Conservation (phyloP, 176 grass and related monocot genomes). For the Oryza rufipogon region DNA sequence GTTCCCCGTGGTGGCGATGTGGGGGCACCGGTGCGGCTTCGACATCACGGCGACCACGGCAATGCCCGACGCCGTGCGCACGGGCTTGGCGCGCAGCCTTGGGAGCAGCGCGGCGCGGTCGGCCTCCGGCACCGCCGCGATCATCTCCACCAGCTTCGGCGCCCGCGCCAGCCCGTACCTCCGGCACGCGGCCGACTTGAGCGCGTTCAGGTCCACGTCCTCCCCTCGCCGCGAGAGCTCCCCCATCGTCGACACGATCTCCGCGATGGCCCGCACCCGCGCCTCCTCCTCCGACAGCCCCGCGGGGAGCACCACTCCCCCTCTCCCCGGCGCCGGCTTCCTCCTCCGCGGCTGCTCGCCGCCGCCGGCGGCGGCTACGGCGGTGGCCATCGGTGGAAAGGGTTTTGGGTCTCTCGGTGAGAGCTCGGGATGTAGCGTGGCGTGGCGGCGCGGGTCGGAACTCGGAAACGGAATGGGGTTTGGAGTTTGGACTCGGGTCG, state of each 20-base stretch:
- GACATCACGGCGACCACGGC: constrained; percentile 99
- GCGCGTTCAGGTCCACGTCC: constrained; percentile 93
- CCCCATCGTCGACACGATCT: constrained; percentile 96
- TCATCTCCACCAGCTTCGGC: constrained; percentile 97
- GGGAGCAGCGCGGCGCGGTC: constrained; percentile 86
- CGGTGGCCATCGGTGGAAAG: constrained; percentile 34
- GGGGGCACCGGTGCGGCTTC: constrained; percentile 94
- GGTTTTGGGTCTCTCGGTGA: constrained; percentile 33
- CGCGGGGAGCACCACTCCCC: constrained; percentile 67
- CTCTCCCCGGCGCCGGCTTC: constrained; percentile 86
- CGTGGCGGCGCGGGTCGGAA: background rate
- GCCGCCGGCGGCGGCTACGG: constrained; percentile 18
- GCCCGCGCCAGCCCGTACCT: constrained; percentile 82
- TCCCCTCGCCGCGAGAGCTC: constrained; percentile 91
- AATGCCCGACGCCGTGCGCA: constrained; percentile 94
- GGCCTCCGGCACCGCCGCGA: constrained; percentile 84
- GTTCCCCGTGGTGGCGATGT: constrained; percentile 94
- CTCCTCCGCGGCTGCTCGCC: constrained; percentile 59
- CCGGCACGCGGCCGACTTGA: constrained; percentile 93
- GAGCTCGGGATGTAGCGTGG: no score
- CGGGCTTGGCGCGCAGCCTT: constrained; percentile 89
- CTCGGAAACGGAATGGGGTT: background rate
- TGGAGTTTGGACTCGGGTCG: constrained; percentile 30
- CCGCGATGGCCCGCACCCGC: constrained; percentile 87
- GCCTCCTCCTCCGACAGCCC: constrained; percentile 93